phyloP scores from a whole-genome alignment of 1,284 basidiomycete genomes.

The Binderoboletus segoi region DNA sequence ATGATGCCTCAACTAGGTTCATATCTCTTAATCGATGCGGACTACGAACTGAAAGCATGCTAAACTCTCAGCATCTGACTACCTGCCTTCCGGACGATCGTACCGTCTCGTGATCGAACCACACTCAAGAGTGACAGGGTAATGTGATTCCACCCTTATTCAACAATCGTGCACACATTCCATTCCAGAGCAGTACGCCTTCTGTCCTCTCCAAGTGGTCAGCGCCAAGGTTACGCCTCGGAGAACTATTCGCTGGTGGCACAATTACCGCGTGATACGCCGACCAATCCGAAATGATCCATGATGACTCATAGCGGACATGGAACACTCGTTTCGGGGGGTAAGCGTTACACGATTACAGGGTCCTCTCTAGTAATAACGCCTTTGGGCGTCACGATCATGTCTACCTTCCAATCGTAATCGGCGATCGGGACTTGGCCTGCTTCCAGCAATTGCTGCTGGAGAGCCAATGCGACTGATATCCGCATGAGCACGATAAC shows the following conservation, averaged over 20 bases:
- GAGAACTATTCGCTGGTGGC: constrained; percentile 28
- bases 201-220: constrained; percentile 33
- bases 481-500: constrained; percentile 14
- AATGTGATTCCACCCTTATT: constrained; percentile 26
- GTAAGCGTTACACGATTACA: constrained; percentile 18
- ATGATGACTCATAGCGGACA: constrained; percentile 28
- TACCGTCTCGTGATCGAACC: constrained; percentile 35
- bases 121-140: constrained; percentile 33
- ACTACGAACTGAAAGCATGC: constrained; percentile 10
- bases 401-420: constrained; percentile 70
- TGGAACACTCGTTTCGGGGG: constrained; percentile 3
- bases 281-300: constrained; percentile 9
- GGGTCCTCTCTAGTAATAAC: constrained; percentile 22
- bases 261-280: constrained; percentile 30
- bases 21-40: constrained; percentile 11
- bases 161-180: constrained; percentile 12
- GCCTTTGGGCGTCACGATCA: constrained; percentile 60
- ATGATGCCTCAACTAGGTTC: constrained; percentile 67
- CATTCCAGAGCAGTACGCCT: constrained; percentile 32
- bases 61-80: constrained; percentile 31
- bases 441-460: constrained; percentile 63
- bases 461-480: constrained; percentile 63
- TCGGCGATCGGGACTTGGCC: constrained; percentile 57
- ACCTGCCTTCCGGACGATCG: constrained; percentile 39
- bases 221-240: constrained; percentile 5